Base-by-base conservation (phyloP, 2,329 filamentous ascomycete genomes). In the Cladophialophora bantiana region DNA sequence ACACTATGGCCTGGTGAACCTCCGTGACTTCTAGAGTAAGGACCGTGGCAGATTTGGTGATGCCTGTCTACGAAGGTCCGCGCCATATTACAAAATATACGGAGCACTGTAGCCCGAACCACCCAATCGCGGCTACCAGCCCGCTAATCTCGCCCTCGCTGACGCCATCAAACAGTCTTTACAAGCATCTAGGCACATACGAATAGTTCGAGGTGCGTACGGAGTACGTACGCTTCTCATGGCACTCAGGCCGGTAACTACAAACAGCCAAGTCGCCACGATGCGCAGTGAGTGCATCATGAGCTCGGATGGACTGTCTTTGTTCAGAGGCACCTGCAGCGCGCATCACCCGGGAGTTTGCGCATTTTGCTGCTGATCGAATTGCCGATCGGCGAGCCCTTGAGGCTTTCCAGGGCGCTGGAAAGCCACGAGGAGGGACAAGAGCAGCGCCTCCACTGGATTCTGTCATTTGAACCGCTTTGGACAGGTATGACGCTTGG, bases 361-460 rank as follows among this genome's bases (percentile, higher is more conserved):
- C 58, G 58, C 40, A 35, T 18, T n/a, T 18, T 10, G 45, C 26
- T 62, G 55, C 42, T 53, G 62, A 64, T 64, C 40, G 40, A 63
- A 48, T 26, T 59, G 38, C 34, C 42, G 54, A 34, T 58, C 54
- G 54, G 62, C 15, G 36, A 42, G n/a, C 18, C 35, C 45, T 50
- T 18, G n/a, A 52, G 53, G 32, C 61, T 58, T 57, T 52, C 26
- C 18, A 13, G 31, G n/a, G 18, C 36, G 36, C 45, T 45, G 36
- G 54, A 20, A 58, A 34, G 32, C 61, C 61, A 64, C 61, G 62
- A 59, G 62, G 38, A 62, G 31, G 18, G 34, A 50, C 59, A 53
- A 52, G 48, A 59, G 18, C 54, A 45, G 45, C 42, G 55, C 54
- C 62, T 53, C 54, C 62, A 57, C 61, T 32, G 40, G 38, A 35